These are phyloP conservation scores for Aspergillus pseudoglaucus DNA, from an alignment of 2,329 filamentous ascomycete species.

Conservation along the genomic window DNA sequence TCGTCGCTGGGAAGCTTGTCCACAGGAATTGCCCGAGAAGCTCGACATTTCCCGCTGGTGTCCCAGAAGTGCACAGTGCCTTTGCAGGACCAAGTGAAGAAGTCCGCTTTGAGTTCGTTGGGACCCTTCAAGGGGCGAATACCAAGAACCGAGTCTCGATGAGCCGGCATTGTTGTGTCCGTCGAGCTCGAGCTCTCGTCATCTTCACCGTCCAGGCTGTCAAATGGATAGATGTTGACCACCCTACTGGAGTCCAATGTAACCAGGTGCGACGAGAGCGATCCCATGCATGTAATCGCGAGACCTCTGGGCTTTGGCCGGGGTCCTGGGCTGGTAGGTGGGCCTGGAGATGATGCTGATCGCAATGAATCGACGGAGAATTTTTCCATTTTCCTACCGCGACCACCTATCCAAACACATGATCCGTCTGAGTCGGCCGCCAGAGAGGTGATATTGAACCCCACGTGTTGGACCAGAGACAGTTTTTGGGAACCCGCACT, in stretches of 20 bases:
- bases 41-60: conserved; percentile 61
- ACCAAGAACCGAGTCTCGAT: conserved; percentile 59
- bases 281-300: conserved; percentile 61
- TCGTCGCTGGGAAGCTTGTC: conserved; percentile 51
- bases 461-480: conserved; percentile 57
- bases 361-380: conserved; percentile 38
- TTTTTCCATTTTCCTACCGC: conserved; percentile 50
- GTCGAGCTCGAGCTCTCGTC: conserved; percentile 20
- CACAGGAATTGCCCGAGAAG: conserved; percentile 60
- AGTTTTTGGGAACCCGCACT: conserved; percentile 65
- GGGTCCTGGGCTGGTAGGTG: conserved; percentile 13
- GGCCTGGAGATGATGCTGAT: conserved; percentile 19
- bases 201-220: conserved; percentile 24
- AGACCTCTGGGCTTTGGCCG: conserved; percentile 25
- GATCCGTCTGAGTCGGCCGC: conserved; percentile 51
- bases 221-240: conserved; percentile 57
- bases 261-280: conserved; percentile 60
- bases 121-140: conserved; percentile 59
- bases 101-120: conserved; percentile 60
- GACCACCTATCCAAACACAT: conserved; percentile 63
- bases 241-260: conserved; percentile 69
- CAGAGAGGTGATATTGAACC: conserved; percentile 63
- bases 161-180: conserved; percentile 45
- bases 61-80: conserved; percentile 82
- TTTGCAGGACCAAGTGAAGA: conserved; percentile 82